Evolutionary conservation across 2,329 filamentous ascomycete genomes (phyloP), one percentile per base, ranked within the genome.

Genomic region (Dryadomyces quercivorus): DNA sequence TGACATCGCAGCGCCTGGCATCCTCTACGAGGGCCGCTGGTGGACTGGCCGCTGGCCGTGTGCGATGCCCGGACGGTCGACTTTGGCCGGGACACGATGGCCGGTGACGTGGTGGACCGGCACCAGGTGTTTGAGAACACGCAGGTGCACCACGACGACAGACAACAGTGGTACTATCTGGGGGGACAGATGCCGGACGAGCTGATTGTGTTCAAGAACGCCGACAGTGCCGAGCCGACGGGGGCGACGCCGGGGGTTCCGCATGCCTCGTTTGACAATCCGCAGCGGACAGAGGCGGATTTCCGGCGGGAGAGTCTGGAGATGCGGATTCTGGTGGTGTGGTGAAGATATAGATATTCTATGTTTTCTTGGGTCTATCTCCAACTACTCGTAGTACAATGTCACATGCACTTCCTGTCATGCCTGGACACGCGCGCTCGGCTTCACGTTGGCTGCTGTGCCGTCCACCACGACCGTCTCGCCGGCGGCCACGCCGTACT

Each of bases 31-130:
- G 59, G 59, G 2, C 60, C 60, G 2, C 55, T 61, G 1, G 55
- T 59, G 49, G 60, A 62, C 55, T 61, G 59, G 60, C 60, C 60
- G 16, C 54, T 62, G 26, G 59, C 58, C 13, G 45, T 62, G 13
- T 61, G 59, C 42, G 59, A 61, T 42, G 60, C 59, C 3, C 49
- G 50, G 16, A 58, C 59, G 2, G 59, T 62, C 13, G 53, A 62
- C 51, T 59, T 59, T 56, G 53, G 45, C 4, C 56, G 52, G 18
- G 60, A 62, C 51, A 60, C 58, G 7, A 60, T 60, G 57, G 50
- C 59, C 1, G 57, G 59, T 43, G 60, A 61, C 40, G 59, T 61
- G 2, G 58, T 61, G 16, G 58, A 62, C 53, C 49, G 51, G 16
- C 56, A 58, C 52, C 52, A 58, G 31, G 58, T 59, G 13, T 60